Evolutionary conservation across 768 basidiomycete species (phyloP).

Genomic region (Suillus subluteus): DNA sequence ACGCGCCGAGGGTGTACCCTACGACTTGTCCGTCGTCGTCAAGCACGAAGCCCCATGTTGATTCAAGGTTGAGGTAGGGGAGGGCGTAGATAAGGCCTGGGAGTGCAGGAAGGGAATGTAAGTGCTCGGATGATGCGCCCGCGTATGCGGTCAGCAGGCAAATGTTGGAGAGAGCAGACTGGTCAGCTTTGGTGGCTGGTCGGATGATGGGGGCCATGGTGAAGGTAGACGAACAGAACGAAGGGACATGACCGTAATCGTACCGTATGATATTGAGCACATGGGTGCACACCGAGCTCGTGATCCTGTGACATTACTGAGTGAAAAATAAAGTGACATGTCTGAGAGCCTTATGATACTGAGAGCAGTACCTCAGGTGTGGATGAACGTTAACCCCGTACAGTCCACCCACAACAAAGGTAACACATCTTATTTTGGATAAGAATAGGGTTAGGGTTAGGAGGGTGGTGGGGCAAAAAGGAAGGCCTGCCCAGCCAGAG

Average conservation of each 20-base stretch:
- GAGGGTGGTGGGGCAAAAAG: conserved; percentile 29
- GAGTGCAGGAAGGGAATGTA: conserved; percentile 66
- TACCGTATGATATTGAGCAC: not conserved
- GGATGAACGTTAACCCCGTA: too few relatives aligned
- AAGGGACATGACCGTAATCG: not conserved
- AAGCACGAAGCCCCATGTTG: conserved; percentile 75
- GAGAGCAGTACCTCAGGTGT: too few relatives aligned
- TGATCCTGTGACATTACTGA: too few relatives aligned
- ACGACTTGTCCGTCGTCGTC: conserved; percentile 59
- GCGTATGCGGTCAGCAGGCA: conserved; percentile 78
- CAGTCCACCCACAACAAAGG: too few relatives aligned
- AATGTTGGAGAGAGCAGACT: conserved; percentile 62
- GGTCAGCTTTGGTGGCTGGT: conserved; percentile 56
- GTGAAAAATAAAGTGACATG: not conserved
- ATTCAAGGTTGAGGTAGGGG: conserved; percentile 67
- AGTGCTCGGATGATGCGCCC: conserved; percentile 62
- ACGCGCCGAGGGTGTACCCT: conserved; percentile 72
- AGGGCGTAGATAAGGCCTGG: conserved; percentile 75
- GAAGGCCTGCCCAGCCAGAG: conserved; percentile 58
- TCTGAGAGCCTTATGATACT: too few relatives aligned
- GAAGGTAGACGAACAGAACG: not conserved
- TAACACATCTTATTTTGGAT: not conserved
- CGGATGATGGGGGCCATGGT: conserved; percentile 54
- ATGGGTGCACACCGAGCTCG: not conserved
- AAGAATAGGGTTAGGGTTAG: conserved; percentile 45